Percentiles rank a stretch among this genome's conserved stretches.
phyloP scores from a whole-genome alignment of 2,329 filamentous ascomycete genomes.

The Arthrobotrys pseudoclavata region DNA sequence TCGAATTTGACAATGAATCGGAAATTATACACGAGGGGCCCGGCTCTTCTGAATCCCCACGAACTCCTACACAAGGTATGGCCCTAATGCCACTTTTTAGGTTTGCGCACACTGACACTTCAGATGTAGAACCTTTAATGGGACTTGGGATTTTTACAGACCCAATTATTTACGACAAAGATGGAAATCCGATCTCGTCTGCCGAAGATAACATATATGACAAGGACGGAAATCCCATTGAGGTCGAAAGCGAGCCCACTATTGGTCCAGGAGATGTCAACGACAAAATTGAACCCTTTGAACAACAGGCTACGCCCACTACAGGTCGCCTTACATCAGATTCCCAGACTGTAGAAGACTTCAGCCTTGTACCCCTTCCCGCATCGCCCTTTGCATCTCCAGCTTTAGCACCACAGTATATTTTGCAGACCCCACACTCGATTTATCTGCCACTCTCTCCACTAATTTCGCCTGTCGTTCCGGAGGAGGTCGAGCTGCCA shows the following conservation, averaged over 20 bases:
- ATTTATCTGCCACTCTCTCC: constrained; percentile 15
- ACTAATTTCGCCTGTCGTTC: not conserved
- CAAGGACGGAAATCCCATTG: constrained; percentile 30
- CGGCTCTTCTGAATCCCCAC: not conserved
- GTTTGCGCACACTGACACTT: not conserved
- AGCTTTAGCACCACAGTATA: not conserved
- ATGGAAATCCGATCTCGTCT: constrained; percentile 22
- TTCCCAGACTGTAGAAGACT: not conserved
- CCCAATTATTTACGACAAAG: constrained; percentile 24
- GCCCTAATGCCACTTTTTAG: not conserved
- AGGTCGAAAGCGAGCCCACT: constrained; percentile 3
- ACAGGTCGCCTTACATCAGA: not conserved
- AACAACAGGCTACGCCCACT: not conserved
- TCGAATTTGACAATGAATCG: constrained; percentile 5
- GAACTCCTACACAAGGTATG: constrained; percentile 27
- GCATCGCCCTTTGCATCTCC: constrained; percentile 25
- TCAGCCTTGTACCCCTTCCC: constrained; percentile 28
- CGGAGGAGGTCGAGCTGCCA: not conserved
- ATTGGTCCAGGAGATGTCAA: not conserved
- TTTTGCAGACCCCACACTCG: not conserved
- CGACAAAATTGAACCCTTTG: not conserved
- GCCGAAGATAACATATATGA: constrained; percentile 9
- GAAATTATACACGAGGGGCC: not conserved
- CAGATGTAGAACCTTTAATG: not conserved
- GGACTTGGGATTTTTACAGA: constrained; percentile 15